These are phyloP conservation scores for Asterella californica DNA, from an alignment of 225 moss, liverwort and hornwort genomes.

Conservation along the genomic window DNA sequence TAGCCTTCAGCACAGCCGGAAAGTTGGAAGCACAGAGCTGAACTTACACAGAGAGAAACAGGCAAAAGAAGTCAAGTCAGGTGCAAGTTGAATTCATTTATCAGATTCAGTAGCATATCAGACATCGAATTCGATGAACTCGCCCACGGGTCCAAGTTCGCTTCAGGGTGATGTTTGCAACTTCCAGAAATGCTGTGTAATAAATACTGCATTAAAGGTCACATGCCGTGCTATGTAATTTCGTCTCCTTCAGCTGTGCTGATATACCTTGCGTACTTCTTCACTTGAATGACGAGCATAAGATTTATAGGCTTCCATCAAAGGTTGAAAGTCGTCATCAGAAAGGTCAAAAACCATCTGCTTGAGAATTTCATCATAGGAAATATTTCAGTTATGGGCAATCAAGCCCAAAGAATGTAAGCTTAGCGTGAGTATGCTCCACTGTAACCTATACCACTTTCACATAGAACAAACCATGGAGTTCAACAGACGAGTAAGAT, in stretches of 20 bases:
- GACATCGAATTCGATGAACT: not conserved
- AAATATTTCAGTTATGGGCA: not conserved
- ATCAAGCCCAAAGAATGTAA: conserved; percentile 8
- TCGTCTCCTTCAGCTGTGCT: not conserved
- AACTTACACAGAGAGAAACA: conserved; percentile 21
- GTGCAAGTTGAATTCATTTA: conserved; percentile 4
- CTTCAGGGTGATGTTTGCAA: not conserved
- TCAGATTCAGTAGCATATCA: too few species aligned
- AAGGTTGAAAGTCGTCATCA: conserved; percentile 61
- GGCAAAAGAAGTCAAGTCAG: not conserved
- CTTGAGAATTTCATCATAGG: not conserved
- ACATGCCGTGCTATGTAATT: not conserved
- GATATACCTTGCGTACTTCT: conserved; percentile 71
- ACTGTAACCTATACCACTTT: not conserved
- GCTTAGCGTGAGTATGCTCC: not conserved
- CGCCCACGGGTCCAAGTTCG: not conserved
- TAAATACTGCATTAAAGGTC: not conserved
- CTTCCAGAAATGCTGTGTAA: not conserved
- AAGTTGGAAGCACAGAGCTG: conserved; percentile 88
- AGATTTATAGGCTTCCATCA: conserved; percentile 71
- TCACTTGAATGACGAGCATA: conserved; percentile 53
- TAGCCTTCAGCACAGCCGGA: conserved; percentile 73
- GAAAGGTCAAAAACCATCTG: conserved; percentile 76
- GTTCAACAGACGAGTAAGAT: not conserved
- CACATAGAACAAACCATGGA: not conserved